Evolutionary conservation across 306 rosid species (phyloP), one percentile per base, ranked within the genome.

Genomic region (Acacia acuminata): DNA sequence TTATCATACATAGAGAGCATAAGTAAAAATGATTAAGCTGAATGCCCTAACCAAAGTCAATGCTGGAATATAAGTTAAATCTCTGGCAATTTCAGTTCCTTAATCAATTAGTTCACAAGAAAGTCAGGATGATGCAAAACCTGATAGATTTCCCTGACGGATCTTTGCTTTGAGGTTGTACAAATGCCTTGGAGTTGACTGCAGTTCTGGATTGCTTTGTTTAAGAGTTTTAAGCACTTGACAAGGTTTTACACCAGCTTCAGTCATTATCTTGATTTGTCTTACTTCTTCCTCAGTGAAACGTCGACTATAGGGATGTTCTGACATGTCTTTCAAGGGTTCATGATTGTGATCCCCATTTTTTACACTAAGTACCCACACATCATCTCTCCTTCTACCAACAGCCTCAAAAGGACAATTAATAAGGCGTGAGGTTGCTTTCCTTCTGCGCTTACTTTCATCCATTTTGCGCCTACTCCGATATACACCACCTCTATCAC

Each of bases 361-460:
- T 84, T 85, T 90, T 81, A 92, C 80, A 8, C 87, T 85, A 72
- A 92, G 97, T 43, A 90, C 85, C 97, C 97, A 92, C 55, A 50
- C 38, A 78, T 88, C 97, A 78, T 84, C 92, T 74, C 89, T 91
- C 83, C 80, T 92, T 85, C 87, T 92, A 66, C 97, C 97, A 51
- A 90, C 80, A 78, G 92, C 94, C 86, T 92, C 97, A 84, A 92
- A 92, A 30, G 97, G 94, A 84, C 97, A 92, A 76, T 92, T 90
- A 84, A 92, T 92, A 77, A 92, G 91, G 84, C 92, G 94, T 16
- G 94, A 92, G 79, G 79, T 88, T 66, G 92, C 92, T 77, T 90
- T 92, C 87, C 97, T 87, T 85, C 87, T 88, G 79, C 92, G 94
- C 76, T 89, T 88, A 85, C 86, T 90, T 77, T 92, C 94, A 76